Conservation (phyloP, 108 stramenopile species). For the Nannochloropsis gaditana region DNA sequence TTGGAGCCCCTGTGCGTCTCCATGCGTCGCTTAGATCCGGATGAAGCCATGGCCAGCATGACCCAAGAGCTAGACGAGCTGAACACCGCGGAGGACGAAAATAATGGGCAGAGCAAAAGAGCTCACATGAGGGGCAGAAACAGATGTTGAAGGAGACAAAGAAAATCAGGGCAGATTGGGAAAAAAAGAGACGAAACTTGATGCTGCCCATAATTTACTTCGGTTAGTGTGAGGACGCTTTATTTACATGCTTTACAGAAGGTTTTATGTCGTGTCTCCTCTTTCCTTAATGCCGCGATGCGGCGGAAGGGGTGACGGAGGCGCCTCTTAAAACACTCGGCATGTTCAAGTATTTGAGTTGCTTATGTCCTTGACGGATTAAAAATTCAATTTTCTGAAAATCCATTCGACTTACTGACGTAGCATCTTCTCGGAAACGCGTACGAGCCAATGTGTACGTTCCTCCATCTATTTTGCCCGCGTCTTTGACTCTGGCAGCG, state of each 20-base stretch:
- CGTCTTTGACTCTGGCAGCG: neutral
- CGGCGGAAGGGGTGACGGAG: neutral
- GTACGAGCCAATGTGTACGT: neutral
- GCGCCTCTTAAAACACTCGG: neutral
- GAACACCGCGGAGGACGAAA: neutral
- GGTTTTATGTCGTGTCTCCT: too few species aligned
- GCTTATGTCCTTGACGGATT: neutral
- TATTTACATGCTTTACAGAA: too few species aligned
- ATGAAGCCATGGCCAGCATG: neutral
- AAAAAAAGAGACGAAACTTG: neutral
- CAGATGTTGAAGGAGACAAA: neutral
- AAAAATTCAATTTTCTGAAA: neutral
- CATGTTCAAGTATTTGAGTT: slow-evolving; percentile 7
- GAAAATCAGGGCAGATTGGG: neutral
- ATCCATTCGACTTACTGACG: neutral
- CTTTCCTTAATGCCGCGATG: neutral
- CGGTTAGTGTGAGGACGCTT: too few species aligned
- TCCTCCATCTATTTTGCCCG: neutral
- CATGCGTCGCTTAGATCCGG: slow-evolving; percentile 6
- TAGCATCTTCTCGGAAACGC: neutral
- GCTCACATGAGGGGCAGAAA: neutral
- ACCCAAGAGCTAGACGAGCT: slow-evolving; percentile 7
- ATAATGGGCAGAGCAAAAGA: neutral
- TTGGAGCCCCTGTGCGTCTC: slow-evolving; percentile 14
- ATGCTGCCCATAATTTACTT: too few species aligned